A percentile compares a stretch with the other conserved stretches of the same genome.
These are phyloP conservation scores for Poteriospumella lacustris DNA, from an alignment of 108 stramenopile species.

Conservation along the genomic window DNA sequence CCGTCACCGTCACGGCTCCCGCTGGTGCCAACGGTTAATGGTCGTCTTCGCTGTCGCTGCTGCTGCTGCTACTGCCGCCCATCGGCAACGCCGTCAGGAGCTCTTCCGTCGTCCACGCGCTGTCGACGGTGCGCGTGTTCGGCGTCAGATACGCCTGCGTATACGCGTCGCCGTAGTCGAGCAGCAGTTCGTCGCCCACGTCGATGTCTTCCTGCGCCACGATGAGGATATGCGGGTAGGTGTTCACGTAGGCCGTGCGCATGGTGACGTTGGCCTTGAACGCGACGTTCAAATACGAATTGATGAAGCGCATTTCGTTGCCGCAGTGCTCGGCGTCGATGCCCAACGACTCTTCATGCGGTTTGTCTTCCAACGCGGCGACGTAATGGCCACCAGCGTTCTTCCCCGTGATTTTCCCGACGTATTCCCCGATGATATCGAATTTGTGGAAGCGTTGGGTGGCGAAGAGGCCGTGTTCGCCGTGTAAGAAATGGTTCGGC, in stretches of 20 bases:
- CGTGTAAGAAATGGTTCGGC: constrained; percentile 13
- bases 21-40: no score
- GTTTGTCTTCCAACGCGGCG: constrained; percentile 21
- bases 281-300: constrained; percentile 13
- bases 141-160: background rate
- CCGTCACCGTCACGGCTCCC: no score
- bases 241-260: constrained; percentile 22
- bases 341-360: constrained; percentile 21
- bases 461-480: constrained; percentile 23
- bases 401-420: background rate
- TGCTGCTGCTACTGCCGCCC: no score
- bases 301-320: constrained; percentile 25
- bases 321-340: constrained; percentile 10
- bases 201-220: constrained; percentile 16
- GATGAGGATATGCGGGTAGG: constrained; percentile 24
- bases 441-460: constrained; percentile 1
- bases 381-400: constrained; percentile 22
- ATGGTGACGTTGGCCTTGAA: constrained; percentile 19
- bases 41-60: no score
- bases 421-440: constrained; percentile 22
- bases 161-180: constrained; percentile 27
- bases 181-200: constrained; percentile 3
- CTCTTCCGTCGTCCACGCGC: no score
- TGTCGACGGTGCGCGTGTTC: background rate
- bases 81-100: no score